phyloP scores from a whole-genome alignment of 169 alveolate genomes.

The Theileria parva region DNA sequence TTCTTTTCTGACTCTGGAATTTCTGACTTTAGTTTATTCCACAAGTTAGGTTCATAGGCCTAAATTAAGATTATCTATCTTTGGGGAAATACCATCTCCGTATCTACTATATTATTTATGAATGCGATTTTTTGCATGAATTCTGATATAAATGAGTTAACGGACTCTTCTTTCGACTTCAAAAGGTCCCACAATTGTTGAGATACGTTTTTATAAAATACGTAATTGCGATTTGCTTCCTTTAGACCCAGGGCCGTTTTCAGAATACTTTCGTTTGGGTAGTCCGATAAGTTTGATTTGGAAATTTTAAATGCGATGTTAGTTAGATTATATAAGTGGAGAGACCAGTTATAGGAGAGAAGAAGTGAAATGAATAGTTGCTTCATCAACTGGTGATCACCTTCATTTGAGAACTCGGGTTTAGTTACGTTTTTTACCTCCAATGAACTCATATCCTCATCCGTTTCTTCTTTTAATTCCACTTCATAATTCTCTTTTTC shows the following conservation, averaged over 20 bases:
- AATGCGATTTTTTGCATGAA: constrained; percentile 13
- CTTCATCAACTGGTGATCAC: constrained; percentile 17
- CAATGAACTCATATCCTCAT: neutral
- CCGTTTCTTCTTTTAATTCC: constrained; percentile 15
- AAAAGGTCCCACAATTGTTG: neutral
- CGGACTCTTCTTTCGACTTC: neutral
- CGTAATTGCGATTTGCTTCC: constrained; percentile 56
- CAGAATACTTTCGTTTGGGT: neutral
- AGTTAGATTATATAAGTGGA: constrained; percentile 12
- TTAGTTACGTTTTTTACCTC: neutral
- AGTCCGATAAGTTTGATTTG: neutral
- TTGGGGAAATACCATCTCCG: constrained; percentile 2
- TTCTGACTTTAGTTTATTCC: constrained; percentile 8
- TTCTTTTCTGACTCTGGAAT: neutral
- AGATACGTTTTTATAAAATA: constrained; percentile 30
- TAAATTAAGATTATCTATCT: neutral
- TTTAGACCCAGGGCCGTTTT: constrained; percentile 38
- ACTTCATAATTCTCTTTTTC: constrained; percentile 12
- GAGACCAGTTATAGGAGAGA: constrained; percentile 51
- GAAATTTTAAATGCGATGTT: constrained; percentile 23
- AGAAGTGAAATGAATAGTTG: constrained; percentile 19
- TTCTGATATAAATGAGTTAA: constrained; percentile 6
- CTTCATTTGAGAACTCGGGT: neutral
- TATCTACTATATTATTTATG: constrained; percentile 3
- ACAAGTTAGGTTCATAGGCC: constrained; percentile 25